phyloP scores from a whole-genome alignment of 192 early-diverging fungal species.

The Rhizophagus sp. region DNA sequence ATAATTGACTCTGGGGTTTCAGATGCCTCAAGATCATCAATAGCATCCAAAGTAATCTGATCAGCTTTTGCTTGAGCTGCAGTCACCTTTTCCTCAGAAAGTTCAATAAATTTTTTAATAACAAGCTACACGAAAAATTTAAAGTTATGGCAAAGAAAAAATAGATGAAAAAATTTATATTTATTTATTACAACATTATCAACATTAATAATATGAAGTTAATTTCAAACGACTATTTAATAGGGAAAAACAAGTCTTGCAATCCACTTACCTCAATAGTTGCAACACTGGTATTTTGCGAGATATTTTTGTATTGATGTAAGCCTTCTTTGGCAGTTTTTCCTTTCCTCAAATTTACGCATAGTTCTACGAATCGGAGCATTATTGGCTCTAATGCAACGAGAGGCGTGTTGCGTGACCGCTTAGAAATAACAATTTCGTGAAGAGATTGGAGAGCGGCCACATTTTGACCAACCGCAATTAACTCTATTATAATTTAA shows the following conservation, averaged over 20 bases:
- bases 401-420: conserved; percentile 80
- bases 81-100: conserved; percentile 82
- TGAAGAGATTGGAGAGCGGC: conserved; percentile 86
- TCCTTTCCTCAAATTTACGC: conserved; percentile 83
- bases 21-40: conserved; percentile 95
- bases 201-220: not conserved
- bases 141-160: not conserved
- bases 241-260: not conserved
- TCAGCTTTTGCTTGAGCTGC: conserved; percentile 93
- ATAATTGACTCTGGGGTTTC: conserved; percentile 98
- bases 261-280: conserved; percentile 72
- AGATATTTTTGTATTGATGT: conserved; percentile 98
- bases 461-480: conserved; percentile 82
- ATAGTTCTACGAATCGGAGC: conserved; percentile 89
- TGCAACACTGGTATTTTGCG: conserved; percentile 90
- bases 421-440: conserved; percentile 90
- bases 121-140: conserved; percentile 56
- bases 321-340: conserved; percentile 95
- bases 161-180: not conserved
- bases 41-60: conserved; percentile 74
- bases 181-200: not conserved
- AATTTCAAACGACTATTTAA: no score
- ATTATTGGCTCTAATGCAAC: conserved; percentile 88
- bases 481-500: conserved; percentile 54
- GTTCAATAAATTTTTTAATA: conserved; percentile 84